phyloP scores from a whole-genome alignment of 768 basidiomycete species.

The Xerocomellus intermedius region DNA sequence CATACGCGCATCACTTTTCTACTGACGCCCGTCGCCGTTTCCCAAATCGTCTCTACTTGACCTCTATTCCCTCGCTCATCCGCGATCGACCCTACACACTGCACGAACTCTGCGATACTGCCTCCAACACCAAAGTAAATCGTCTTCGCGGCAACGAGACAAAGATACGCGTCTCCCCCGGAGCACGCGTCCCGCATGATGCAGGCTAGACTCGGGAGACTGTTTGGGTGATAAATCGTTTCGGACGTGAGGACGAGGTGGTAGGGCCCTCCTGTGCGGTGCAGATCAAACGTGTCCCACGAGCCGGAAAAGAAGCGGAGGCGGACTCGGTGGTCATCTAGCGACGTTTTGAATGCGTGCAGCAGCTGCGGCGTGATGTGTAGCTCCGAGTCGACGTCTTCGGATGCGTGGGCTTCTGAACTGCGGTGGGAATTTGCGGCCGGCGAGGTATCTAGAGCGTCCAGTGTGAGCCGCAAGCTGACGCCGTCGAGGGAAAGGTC shows the following conservation, averaged over 20 bases:
- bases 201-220: slow-evolving; percentile 57
- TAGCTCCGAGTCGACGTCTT: slow-evolving; percentile 48
- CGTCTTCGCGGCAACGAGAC: slow-evolving; percentile 87
- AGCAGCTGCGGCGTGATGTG: slow-evolving; percentile 64
- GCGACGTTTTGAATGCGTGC: slow-evolving; percentile 58
- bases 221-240: slow-evolving; percentile 80
- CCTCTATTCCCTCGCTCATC: slow-evolving; percentile 28
- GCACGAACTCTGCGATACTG: slow-evolving; percentile 72
- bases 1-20: slow-evolving; percentile 64
- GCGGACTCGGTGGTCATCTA: slow-evolving; percentile 51
- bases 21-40: slow-evolving; percentile 65
- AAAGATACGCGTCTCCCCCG: slow-evolving; percentile 33
- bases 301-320: slow-evolving; percentile 80
- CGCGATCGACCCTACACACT: slow-evolving; percentile 37
- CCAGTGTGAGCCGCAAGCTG: background rate
- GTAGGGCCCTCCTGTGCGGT: slow-evolving; percentile 41
- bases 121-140: slow-evolving; percentile 97
- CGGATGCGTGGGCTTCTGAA: slow-evolving; percentile 24
- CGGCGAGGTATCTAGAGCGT: slow-evolving; percentile 54
- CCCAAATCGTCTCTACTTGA: slow-evolving; percentile 59
- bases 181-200: slow-evolving; percentile 45
- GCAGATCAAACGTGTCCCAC: slow-evolving; percentile 60
- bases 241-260: slow-evolving; percentile 86
- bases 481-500: background rate
- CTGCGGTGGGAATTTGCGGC: slow-evolving; percentile 50